A percentile compares a stretch with the other conserved stretches of the same genome.
phyloP scores from a whole-genome alignment of 805 yeast genomes.

The Pichia nanzhaoensis region DNA sequence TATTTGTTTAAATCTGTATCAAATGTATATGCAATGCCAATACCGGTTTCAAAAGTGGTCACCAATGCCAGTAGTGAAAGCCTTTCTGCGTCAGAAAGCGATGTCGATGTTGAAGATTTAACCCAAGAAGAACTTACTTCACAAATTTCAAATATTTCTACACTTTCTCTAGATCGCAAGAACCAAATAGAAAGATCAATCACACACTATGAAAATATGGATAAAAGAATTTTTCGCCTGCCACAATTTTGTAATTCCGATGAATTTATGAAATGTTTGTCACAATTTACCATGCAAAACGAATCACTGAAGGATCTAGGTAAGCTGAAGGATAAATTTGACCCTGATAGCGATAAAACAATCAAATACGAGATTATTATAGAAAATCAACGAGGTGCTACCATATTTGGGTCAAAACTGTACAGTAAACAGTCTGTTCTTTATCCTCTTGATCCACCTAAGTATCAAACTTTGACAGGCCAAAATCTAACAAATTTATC shows the following conservation, averaged over 20 bases:
- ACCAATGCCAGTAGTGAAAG: too few relatives aligned
- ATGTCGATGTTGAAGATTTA: neutral
- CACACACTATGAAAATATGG: slow-evolving; percentile 23
- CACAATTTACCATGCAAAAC: slow-evolving; percentile 16
- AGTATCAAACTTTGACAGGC: slow-evolving; percentile 40
- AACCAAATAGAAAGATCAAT: slow-evolving; percentile 15
- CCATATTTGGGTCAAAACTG: slow-evolving; percentile 45
- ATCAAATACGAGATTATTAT: slow-evolving; percentile 36
- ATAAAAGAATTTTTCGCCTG: slow-evolving; percentile 21
- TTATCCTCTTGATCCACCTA: slow-evolving; percentile 46
- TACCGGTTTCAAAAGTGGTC: too few relatives aligned
- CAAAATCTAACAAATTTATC: slow-evolving; percentile 26
- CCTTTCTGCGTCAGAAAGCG: neutral
- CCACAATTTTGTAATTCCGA: slow-evolving; percentile 27
- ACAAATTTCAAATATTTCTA: slow-evolving; percentile 3
- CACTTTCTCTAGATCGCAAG: slow-evolving; percentile 3
- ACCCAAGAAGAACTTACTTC: slow-evolving; percentile 6
- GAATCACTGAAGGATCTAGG: slow-evolving; percentile 11
- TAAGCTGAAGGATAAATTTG: slow-evolving; percentile 9
- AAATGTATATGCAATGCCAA: too few relatives aligned
- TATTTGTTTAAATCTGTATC: too few relatives aligned
- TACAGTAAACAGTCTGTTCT: slow-evolving; percentile 40
- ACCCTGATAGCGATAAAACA: slow-evolving; percentile 1
- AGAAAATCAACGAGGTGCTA: slow-evolving; percentile 51
- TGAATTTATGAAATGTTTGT: slow-evolving; percentile 23